phyloP scores from a whole-genome alignment of 2,329 filamentous ascomycete species.

The Claviceps sp. region DNA sequence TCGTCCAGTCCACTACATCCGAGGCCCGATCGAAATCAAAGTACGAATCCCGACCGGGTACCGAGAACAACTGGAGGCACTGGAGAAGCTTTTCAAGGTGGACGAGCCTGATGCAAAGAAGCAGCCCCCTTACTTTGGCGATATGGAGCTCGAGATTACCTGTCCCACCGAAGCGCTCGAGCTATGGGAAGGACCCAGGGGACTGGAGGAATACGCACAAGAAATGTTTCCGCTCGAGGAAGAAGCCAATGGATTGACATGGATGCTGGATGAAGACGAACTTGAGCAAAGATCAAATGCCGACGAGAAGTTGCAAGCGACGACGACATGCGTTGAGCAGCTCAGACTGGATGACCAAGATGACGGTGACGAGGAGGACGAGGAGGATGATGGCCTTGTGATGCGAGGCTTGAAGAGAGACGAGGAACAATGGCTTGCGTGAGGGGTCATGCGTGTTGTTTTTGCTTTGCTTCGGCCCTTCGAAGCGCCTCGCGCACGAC shows the following conservation, averaged over 20 bases:
- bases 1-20: conserved; percentile 64
- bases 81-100: conserved; percentile 45
- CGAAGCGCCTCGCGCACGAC: too few relatives aligned
- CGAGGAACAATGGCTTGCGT: conserved; percentile 48
- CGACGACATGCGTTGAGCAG: conserved; percentile 24
- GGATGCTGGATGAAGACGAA: conserved; percentile 59
- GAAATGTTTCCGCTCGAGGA: conserved; percentile 94
- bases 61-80: conserved; percentile 65
- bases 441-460: not conserved
- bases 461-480: not conserved
- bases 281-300: conserved; percentile 16
- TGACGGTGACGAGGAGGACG: conserved; percentile 28
- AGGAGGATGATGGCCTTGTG: conserved; percentile 44
- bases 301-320: conserved; percentile 22
- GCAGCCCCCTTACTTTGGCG: conserved; percentile 52
- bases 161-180: conserved; percentile 65
- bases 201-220: conserved; percentile 84
- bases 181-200: conserved; percentile 83
- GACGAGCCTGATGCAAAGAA: conserved; percentile 36
- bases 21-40: conserved; percentile 67
- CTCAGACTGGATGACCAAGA: conserved; percentile 28
- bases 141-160: conserved; percentile 40
- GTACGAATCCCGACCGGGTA: conserved; percentile 83
- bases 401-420: conserved; percentile 44
- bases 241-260: conserved; percentile 81